A percentile compares a stretch with the other conserved stretches of the same genome.
Evolutionary conservation across 106 monocot genomes (phyloP).

Genomic region (Allium sativum): DNA sequence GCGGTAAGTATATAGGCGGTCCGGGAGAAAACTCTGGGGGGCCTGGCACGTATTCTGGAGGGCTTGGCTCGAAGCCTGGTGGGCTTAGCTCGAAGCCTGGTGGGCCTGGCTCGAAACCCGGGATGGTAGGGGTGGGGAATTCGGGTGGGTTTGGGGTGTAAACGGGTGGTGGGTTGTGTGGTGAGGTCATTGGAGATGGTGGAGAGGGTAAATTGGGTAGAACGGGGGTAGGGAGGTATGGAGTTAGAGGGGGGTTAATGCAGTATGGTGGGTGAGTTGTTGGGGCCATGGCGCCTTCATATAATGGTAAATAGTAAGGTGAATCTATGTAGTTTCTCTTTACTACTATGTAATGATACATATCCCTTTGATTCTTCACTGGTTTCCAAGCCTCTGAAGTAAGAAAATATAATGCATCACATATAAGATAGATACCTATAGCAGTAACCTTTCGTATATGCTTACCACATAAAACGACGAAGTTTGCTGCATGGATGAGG

Average conservation of each 20-base stretch:
- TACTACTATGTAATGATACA: conserved; percentile 1
- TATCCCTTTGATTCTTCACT: conserved; percentile 8
- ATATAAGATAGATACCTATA: background rate
- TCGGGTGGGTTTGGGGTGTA: conserved; percentile 8
- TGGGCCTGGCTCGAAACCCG: conserved; percentile 5
- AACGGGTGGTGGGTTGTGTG: background rate
- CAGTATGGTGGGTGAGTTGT: conserved; percentile 29
- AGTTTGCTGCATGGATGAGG: conserved; percentile 10
- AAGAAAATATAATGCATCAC: background rate
- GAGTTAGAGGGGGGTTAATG: conserved; percentile 21
- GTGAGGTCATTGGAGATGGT: conserved; percentile 6
- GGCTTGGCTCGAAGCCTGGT: conserved; percentile 9
- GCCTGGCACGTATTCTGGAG: conserved; percentile 7
- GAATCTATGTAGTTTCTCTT: conserved; percentile 12
- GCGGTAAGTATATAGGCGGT: conserved; percentile 36
- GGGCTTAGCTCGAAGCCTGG: conserved; percentile 2
- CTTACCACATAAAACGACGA: conserved; percentile 26
- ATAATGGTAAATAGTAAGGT: conserved; percentile 29
- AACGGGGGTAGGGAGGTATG: conserved; percentile 11
- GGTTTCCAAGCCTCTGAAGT: conserved; percentile 16
- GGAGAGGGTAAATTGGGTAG: conserved; percentile 4
- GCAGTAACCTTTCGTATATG: background rate
- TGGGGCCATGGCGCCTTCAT: conserved; percentile 30
- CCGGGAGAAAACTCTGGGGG: conserved; percentile 18
- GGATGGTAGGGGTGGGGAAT: conserved; percentile 9